Evolutionary conservation across 768 basidiomycete species (phyloP), one percentile per base, ranked within the genome.

Genomic region (Astraeus odoratus): DNA sequence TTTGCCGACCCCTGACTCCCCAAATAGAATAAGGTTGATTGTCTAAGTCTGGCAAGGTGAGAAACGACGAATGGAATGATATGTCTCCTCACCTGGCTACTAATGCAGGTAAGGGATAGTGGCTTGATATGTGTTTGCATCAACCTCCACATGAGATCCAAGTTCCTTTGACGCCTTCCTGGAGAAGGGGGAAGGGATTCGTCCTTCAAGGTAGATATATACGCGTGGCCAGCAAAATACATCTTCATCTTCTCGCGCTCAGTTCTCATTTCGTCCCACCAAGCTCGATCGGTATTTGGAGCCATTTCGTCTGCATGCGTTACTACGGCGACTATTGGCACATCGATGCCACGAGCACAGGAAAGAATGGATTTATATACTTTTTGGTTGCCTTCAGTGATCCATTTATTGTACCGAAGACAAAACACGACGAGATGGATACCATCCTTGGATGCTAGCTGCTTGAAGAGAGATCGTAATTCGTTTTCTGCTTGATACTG

Each of bases 11-110:
- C 30, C 30, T 13, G 30, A 13, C 30, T 5, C 30, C n/a, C 43
- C 46, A 12, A 45, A 43, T 2, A 47, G 31, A 5, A 47, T 26
- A 8, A 34, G n/a, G 23, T 44, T 44, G n/a, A 31, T 10, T 4
- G 30, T 31, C 30, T 31, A 4, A 13, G 30, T n/a, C n/a, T n/a
- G n/a, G n/a, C n/a, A n/a, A n/a, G n/a, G n/a, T n/a, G n/a, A n/a
- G n/a, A n/a, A n/a, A n/a, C n/a, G n/a, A n/a, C n/a, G n/a, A n/a
- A n/a, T n/a, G n/a, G n/a, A n/a, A n/a, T n/a, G n/a, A n/a, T n/a
- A n/a, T 13, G n/a, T 9, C 15, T 33, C 31, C 15, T 9, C 18
- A 33, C 31, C 12, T n/a, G 15, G 31, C n/a, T 15, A 33, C 5
- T 15, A 18, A 18, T n/a, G 31, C 18, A 5, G 31, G 31, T 5